Conservation (phyloP, 2,329 filamentous ascomycete species). For the Penicillium verrucosum region DNA sequence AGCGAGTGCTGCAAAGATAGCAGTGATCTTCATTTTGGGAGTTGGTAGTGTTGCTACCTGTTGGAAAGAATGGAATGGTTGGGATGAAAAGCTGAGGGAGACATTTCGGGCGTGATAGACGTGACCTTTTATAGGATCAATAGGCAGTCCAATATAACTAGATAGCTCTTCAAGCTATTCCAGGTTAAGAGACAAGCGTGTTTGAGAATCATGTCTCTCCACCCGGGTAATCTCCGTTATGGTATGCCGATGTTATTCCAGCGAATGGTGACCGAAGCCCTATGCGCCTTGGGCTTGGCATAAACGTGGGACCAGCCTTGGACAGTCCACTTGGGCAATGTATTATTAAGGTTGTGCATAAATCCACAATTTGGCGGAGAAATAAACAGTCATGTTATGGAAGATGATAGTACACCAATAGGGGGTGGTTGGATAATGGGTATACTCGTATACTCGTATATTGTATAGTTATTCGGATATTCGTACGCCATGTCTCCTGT, state of each 20-base stretch:
- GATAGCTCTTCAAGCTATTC: neutral
- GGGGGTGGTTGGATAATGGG: neutral
- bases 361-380: slow-evolving; percentile 10
- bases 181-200: neutral
- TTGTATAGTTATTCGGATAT: too few species aligned
- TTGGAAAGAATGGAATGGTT: neutral
- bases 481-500: neutral
- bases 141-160: neutral
- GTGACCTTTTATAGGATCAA: slow-evolving; percentile 1
- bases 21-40: slow-evolving; percentile 18
- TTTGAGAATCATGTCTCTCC: neutral
- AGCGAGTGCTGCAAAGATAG: slow-evolving; percentile 20
- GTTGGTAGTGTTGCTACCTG: neutral
- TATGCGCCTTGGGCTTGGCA: neutral
- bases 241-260: neutral
- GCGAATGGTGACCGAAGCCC: neutral
- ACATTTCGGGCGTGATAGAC: neutral
- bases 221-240: neutral
- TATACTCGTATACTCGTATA: neutral
- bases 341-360: neutral
- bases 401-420: neutral
- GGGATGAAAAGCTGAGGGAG: slow-evolving; percentile 1
- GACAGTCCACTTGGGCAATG: neutral
- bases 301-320: neutral
- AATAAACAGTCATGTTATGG: neutral